phyloP scores from a whole-genome alignment of 2,329 filamentous ascomycete genomes.

The Fusarium siculi region DNA sequence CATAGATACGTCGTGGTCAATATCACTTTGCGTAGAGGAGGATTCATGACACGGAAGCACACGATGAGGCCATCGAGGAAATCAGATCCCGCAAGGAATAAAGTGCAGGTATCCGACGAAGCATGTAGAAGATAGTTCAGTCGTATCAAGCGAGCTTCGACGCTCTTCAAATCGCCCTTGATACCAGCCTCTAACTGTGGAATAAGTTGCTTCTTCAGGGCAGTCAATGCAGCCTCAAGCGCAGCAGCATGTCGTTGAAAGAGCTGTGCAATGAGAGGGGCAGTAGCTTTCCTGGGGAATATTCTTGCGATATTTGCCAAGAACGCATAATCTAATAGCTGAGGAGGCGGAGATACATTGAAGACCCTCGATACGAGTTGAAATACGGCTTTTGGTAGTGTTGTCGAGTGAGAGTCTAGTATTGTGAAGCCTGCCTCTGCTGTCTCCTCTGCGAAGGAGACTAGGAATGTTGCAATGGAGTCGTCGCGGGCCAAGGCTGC shows the following conservation, averaged over 20 bases:
- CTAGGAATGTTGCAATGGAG: constrained; percentile 71
- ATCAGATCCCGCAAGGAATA: constrained; percentile 87
- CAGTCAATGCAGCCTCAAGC: constrained; percentile 66
- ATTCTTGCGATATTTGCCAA: constrained; percentile 74
- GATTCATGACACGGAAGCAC: constrained; percentile 73
- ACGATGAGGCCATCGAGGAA: constrained; percentile 80
- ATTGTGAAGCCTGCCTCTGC: constrained; percentile 49
- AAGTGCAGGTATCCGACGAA: constrained; percentile 65
- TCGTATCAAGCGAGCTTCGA: constrained; percentile 65
- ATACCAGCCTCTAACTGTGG: constrained; percentile 70
- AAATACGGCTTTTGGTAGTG: constrained; percentile 72
- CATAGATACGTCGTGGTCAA: constrained; percentile 81
- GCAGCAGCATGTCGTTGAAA: constrained; percentile 62
- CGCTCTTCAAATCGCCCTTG: constrained; percentile 62
- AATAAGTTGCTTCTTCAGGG: constrained; percentile 71
- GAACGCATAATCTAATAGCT: constrained; percentile 73
- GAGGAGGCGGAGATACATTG: constrained; percentile 50
- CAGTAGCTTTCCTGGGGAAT: constrained; percentile 72
- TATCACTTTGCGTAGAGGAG: constrained; percentile 72
- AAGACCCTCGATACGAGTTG: constrained; percentile 70
- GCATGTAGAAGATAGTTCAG: constrained; percentile 73
- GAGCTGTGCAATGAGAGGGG: constrained; percentile 60
- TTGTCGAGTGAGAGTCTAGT: constrained; percentile 51
- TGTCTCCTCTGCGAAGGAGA: constrained; percentile 71
- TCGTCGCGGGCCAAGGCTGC: constrained; percentile 63